Percentiles rank a stretch among this genome's conserved stretches.
Conservation (phyloP, 1,284 basidiomycete genomes). For the Cutaneotrichosporon mucoides region DNA sequence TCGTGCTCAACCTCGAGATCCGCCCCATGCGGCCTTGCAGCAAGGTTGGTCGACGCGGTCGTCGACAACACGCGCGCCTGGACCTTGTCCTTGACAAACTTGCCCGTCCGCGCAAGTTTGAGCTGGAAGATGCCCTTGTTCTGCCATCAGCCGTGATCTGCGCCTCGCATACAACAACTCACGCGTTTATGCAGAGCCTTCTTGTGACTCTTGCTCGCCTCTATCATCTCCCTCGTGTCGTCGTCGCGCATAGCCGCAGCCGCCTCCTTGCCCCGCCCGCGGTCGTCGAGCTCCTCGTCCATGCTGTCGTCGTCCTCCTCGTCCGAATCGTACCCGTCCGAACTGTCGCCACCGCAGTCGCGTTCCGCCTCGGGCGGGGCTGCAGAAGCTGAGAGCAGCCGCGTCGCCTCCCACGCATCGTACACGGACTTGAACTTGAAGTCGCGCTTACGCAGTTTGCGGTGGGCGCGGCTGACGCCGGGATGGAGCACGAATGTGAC, state of each 20-base stretch:
- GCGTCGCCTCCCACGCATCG: conserved; percentile 43
- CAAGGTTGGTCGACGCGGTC: conserved; percentile 15
- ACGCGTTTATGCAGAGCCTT: conserved; percentile 41
- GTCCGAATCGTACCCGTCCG: not conserved
- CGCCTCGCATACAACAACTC: conserved; percentile 4
- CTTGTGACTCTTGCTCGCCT: conserved; percentile 29
- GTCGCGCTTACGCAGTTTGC: conserved; percentile 39
- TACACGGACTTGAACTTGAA: conserved; percentile 40
- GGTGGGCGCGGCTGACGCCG: conserved; percentile 40
- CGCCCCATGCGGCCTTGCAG: conserved; percentile 28
- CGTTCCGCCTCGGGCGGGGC: too few species aligned
- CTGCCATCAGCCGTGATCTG: not conserved
- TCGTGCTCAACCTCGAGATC: conserved; percentile 46
- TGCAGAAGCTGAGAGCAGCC: conserved; percentile 2
- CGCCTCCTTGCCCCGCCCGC: conserved; percentile 8
- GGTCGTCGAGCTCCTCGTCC: conserved; percentile 2
- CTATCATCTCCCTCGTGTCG: conserved; percentile 26
- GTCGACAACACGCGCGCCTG: conserved; percentile 33
- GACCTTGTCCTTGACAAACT: conserved; percentile 46
- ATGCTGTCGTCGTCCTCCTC: conserved; percentile 3
- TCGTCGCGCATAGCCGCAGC: conserved; percentile 16
- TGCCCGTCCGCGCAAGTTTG: conserved; percentile 44
- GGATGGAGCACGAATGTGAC: conserved; percentile 35
- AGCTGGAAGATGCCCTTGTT: conserved; percentile 47
- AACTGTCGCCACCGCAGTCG: too few species aligned